Evolutionary conservation across 208 protist genomes (phyloP).

Genomic region (Acanthamoeba comandoni): DNA sequence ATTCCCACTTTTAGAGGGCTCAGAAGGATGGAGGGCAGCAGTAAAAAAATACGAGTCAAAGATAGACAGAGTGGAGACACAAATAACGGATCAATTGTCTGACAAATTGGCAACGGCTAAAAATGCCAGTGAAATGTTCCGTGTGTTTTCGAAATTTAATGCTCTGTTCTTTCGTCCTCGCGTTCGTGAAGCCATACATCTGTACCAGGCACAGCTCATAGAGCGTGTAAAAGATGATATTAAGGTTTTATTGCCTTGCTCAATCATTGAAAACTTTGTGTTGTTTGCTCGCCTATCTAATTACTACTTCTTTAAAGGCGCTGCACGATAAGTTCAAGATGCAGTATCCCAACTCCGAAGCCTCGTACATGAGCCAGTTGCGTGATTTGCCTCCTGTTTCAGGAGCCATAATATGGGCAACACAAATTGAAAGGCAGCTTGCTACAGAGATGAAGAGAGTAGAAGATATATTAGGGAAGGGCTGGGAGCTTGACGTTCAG

Average conservation of each 20-base stretch:
- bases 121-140: conserved; percentile 92
- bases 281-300: too few species aligned
- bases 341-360: conserved; percentile 87
- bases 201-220: conserved; percentile 89
- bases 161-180: conserved; percentile 88
- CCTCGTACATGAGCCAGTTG: conserved; percentile 85
- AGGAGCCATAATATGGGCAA: conserved; percentile 91
- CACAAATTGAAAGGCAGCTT: conserved; percentile 90
- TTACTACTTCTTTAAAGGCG: not conserved
- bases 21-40: conserved; percentile 82
- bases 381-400: conserved; percentile 89
- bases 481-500: conserved; percentile 89
- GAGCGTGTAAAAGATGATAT: conserved; percentile 91
- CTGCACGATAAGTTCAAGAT: conserved; percentile 90
- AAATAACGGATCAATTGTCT: conserved; percentile 86
- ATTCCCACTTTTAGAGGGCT: conserved; percentile 80
- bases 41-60: conserved; percentile 84
- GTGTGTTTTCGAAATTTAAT: conserved; percentile 91
- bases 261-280: not conserved
- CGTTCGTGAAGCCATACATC: conserved; percentile 88
- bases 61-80: conserved; percentile 89
- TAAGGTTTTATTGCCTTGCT: not conserved
- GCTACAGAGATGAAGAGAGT: conserved; percentile 88
- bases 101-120: conserved; percentile 88
- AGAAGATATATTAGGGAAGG: conserved; percentile 88